Evolutionary conservation across 177 flowering plant genomes (phyloP).

Genomic region (Telopea speciosissima): DNA sequence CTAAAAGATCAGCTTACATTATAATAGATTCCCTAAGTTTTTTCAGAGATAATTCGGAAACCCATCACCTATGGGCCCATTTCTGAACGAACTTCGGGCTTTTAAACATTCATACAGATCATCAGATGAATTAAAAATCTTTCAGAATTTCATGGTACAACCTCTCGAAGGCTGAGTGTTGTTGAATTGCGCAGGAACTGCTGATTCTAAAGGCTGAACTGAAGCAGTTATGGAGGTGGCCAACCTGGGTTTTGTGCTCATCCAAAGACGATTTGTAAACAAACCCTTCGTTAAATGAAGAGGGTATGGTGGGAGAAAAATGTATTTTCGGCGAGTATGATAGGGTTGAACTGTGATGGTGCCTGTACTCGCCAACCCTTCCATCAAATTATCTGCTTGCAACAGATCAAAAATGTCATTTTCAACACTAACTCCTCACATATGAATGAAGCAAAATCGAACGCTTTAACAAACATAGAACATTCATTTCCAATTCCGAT

Average conservation of each 20-base stretch:
- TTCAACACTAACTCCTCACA: not conserved
- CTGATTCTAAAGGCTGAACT: slow-evolving; percentile 34
- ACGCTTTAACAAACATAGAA: not conserved
- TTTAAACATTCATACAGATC: not conserved
- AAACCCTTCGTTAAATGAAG: slow-evolving; percentile 15
- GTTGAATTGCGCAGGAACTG: slow-evolving; percentile 23
- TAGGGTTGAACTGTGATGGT: slow-evolving; percentile 18
- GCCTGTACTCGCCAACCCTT: slow-evolving; percentile 34
- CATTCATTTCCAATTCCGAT: too few relatives aligned
- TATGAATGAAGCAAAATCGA: not conserved
- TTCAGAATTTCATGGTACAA: slow-evolving; percentile 4
- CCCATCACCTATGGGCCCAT: not conserved
- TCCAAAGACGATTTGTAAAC: slow-evolving; percentile 15
- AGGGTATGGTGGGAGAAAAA: slow-evolving; percentile 16
- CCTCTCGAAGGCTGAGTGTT: slow-evolving; percentile 66
- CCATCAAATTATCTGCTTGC: slow-evolving; percentile 37
- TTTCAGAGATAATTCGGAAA: not conserved
- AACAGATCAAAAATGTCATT: not conserved
- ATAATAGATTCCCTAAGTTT: not conserved
- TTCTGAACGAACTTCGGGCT: not conserved
- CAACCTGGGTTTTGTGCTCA: slow-evolving; percentile 25
- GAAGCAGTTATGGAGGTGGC: slow-evolving; percentile 36
- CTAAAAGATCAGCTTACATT: not conserved
- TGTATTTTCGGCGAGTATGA: slow-evolving; percentile 11
- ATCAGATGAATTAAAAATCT: not conserved